Conservation (phyloP, 257 asterid species). For the Fraxinus pennsylvanica region DNA sequence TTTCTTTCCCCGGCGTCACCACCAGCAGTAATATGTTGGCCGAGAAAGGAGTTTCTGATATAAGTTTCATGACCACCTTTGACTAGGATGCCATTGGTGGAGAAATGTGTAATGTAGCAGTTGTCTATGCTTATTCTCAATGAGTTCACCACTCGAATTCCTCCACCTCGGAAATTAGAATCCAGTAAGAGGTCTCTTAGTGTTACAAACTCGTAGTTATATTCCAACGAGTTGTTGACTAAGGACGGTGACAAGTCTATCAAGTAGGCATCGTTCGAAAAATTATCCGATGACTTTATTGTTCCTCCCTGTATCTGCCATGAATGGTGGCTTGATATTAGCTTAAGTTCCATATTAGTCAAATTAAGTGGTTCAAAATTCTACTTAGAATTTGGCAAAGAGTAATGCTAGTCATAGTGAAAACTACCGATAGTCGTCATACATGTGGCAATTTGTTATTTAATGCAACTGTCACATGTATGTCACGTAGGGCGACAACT, state of each 20-base stretch:
- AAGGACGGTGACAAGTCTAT: constrained; percentile 60
- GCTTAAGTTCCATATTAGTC: too few relatives aligned
- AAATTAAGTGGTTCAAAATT: too few relatives aligned
- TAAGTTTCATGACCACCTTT: constrained; percentile 80
- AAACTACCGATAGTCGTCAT: too few relatives aligned
- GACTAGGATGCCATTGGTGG: constrained; percentile 63
- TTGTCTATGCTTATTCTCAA: constrained; percentile 74
- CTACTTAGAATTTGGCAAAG: too few relatives aligned
- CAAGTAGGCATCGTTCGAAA: constrained; percentile 59
- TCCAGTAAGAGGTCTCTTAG: constrained; percentile 65
- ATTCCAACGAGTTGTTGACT: constrained; percentile 29
- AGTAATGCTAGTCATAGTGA: too few relatives aligned
- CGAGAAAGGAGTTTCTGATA: constrained; percentile 68
- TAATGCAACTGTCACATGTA: too few relatives aligned
- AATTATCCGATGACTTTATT: constrained; percentile 63
- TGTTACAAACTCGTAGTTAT: constrained; percentile 67
- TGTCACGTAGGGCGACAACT: too few relatives aligned
- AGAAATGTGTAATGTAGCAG: constrained; percentile 72
- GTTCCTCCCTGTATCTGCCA: constrained; percentile 86
- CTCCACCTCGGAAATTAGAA: constrained; percentile 77
- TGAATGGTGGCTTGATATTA: background rate
- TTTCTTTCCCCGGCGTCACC: constrained; percentile 54
- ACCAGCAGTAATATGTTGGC: constrained; percentile 82
- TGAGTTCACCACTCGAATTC: constrained; percentile 62
- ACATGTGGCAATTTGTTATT: too few relatives aligned